These are phyloP conservation scores for Trichoderma semiorbis DNA, from an alignment of 2,329 filamentous ascomycete genomes.

Conservation along the genomic window DNA sequence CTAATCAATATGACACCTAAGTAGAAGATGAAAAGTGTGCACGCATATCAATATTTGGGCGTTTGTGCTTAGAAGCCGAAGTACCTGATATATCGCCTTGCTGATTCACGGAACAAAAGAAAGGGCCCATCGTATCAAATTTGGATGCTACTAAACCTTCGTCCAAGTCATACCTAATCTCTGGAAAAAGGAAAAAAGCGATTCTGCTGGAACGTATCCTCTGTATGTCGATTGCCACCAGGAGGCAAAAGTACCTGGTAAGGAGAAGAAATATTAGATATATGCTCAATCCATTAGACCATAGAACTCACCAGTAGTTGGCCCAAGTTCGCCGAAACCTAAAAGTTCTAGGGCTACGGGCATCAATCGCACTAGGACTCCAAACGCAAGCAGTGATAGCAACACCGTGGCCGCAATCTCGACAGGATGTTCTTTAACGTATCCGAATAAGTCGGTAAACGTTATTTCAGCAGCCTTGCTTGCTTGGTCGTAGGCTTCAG, in stretches of 20 bases:
- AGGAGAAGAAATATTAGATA: background rate
- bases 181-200: conserved; percentile 1
- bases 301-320: background rate
- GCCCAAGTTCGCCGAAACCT: background rate
- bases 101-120: background rate
- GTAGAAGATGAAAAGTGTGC: background rate
- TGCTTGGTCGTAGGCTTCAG: background rate
- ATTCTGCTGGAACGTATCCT: background rate
- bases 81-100: background rate
- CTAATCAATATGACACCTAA: background rate
- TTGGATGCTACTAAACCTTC: background rate
- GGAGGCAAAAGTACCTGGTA: background rate
- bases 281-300: background rate
- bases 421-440: background rate
- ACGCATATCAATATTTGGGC: background rate
- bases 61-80: background rate
- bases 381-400: background rate
- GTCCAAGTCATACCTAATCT: background rate
- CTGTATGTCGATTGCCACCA: background rate
- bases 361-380: background rate
- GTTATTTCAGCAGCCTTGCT: background rate
- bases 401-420: conserved; percentile 1
- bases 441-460: background rate
- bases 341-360: background rate
- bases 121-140: background rate